Evolutionary conservation across 2,329 filamentous ascomycete species (phyloP).

Genomic region (Ophiocordyceps camponoti-saundersi): DNA sequence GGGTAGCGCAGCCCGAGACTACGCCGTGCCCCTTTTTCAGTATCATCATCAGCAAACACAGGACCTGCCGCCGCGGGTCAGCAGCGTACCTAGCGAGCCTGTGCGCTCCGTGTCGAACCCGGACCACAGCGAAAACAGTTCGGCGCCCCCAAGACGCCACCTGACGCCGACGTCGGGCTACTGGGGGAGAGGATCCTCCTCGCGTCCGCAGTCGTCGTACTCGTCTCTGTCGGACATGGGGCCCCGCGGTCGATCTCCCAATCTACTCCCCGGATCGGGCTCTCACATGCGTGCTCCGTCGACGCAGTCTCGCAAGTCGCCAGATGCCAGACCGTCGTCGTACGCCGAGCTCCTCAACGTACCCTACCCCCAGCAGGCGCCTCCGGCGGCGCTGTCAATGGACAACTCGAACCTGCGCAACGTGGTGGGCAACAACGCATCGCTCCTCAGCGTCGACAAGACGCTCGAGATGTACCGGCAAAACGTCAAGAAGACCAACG

Average conservation of each 20-base stretch:
- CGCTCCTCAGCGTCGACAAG: constrained; percentile 76
- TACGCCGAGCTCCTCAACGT: constrained; percentile 46
- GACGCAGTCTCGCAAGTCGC: constrained; percentile 34
- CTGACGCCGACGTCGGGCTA: constrained; percentile 40
- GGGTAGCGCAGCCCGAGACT: constrained; percentile 20
- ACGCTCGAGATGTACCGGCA: constrained; percentile 95
- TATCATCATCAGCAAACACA: constrained; percentile 42
- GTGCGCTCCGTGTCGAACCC: constrained; percentile 30
- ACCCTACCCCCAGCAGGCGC: constrained; percentile 65
- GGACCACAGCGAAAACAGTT: constrained; percentile 31
- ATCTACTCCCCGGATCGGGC: constrained; percentile 19
- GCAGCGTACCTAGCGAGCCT: constrained; percentile 24
- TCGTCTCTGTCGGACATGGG: constrained; percentile 56
- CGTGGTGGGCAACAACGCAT: constrained; percentile 76
- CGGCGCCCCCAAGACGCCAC: constrained; percentile 38
- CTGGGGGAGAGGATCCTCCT: constrained; percentile 38
- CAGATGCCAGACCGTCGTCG: constrained; percentile 33
- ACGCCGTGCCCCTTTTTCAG: constrained; percentile 38
- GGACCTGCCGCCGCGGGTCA: constrained; percentile 21
- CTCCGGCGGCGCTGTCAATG: constrained; percentile 47
- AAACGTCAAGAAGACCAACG: constrained; percentile 94
- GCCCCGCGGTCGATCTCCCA: constrained; percentile 44
- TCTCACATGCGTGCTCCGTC: constrained; percentile 30
- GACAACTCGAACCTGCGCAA: constrained; percentile 70
- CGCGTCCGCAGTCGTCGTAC: constrained; percentile 60